These are phyloP conservation scores for Lithospermum erythrorhizon DNA, from an alignment of 257 asterid genomes.

Conservation along the genomic window DNA sequence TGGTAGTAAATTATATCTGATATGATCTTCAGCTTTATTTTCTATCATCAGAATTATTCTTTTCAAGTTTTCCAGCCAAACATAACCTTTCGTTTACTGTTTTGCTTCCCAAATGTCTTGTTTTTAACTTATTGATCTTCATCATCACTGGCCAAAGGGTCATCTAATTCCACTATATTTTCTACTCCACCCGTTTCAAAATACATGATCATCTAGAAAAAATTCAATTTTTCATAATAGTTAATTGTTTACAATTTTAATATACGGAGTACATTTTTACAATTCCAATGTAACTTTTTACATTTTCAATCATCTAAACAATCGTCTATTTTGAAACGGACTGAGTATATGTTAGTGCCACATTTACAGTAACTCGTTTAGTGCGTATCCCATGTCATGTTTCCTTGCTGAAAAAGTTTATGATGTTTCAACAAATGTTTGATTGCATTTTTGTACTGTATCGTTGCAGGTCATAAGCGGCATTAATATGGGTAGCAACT, in stretches of 20 bases:
- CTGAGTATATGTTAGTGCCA: background rate
- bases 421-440: background rate
- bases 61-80: background rate
- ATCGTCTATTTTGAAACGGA: too few species aligned
- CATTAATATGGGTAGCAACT: constrained; percentile 84
- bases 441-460: background rate
- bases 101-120: background rate
- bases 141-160: background rate
- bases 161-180: too few species aligned
- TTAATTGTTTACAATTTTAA: too few species aligned
- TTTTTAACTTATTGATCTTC: background rate
- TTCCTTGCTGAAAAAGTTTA: too few species aligned
- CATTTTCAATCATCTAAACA: too few species aligned
- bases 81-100: background rate
- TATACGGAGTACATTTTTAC: too few species aligned
- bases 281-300: too few species aligned
- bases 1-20: constrained; percentile 25
- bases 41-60: background rate
- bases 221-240: too few species aligned
- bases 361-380: background rate
- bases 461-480: constrained; percentile 74
- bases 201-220: too few species aligned
- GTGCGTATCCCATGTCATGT: background rate
- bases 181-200: too few species aligned
- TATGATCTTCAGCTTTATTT: background rate